Evolutionary conservation across 164 flowering plant genomes (phyloP), one percentile per base, ranked within the genome.

Genomic region (Cinnamomum chago): DNA sequence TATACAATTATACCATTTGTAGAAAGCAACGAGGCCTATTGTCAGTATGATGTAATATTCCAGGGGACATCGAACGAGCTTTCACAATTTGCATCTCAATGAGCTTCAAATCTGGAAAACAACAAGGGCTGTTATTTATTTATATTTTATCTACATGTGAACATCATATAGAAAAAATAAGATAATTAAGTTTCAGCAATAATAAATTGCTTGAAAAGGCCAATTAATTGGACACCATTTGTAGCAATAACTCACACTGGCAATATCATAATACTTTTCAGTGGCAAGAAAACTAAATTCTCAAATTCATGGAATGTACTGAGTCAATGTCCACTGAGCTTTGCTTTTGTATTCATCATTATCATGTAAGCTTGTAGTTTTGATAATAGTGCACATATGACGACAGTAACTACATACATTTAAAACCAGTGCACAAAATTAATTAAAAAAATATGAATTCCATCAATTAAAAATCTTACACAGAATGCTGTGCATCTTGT

Each of bases 1-100:
- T 27, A 25, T 23, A 50, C 18, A 35, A 40, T 78, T 67, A 71
- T 88, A 92, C 97, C 98, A 94, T 85, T 82, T 84, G 88, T 65
- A 94, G 80, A 80, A 90, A 85, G 84, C 94, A 88, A 52, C 80
- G 88, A 68, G 95, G 97, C 79, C 81, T 84, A 74, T 40, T 81
- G 80, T 83, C 86, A 65, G 82, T 82, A 70, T 52, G 83, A 50
- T 81, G 77, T 67, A 82, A 72, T 71, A 83, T 90, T 76, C 82
- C 89, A 71, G 88, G 88, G 50, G 83, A 81, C 93, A 91, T 89
- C 10, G 79, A 81, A 51, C 89, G 93, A 77, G 91, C 88, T 62
- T 80, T 84, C 77, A 80, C 88, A 79, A 89, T 87, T 79, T 84
- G 85, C 80, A 79, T 77, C 80, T 77, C 88, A 13, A 79, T 73